phyloP scores from a whole-genome alignment of 202 grass and related monocot species.

The Carex sylvatica region DNA sequence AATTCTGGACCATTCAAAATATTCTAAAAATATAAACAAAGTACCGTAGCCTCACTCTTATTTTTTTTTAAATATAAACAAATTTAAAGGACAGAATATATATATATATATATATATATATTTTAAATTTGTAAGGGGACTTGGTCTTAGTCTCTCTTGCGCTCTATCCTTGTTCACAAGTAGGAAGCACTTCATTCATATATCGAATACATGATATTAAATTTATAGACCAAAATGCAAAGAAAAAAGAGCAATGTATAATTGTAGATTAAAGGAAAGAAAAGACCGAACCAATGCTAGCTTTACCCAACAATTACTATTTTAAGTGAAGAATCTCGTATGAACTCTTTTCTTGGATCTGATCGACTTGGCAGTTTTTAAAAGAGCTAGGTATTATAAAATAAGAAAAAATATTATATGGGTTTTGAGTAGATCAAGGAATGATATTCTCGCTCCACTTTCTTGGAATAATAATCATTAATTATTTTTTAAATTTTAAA shows the following conservation, averaged over 20 bases:
- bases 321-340: background rate
- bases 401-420: background rate
- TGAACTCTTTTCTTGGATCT: background rate
- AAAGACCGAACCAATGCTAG: slow-evolving; percentile 17
- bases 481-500: background rate
- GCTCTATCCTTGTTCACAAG: no score
- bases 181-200: background rate
- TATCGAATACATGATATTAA: background rate
- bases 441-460: slow-evolving; percentile 6
- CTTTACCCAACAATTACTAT: background rate
- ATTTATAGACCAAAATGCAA: background rate
- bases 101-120: no score
- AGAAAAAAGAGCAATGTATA: background rate
- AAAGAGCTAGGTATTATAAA: slow-evolving; percentile 6
- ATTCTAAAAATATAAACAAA: no score
- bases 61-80: no score
- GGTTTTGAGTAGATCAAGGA: slow-evolving; percentile 4
- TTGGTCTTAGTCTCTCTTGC: no score
- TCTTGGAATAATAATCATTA: background rate
- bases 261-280: slow-evolving; percentile 19
- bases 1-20: no score
- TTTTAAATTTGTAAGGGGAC: no score
- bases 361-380: background rate
- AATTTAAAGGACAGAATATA: no score
- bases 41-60: no score